Evolutionary conservation across 441 rosid species (phyloP).

Genomic region (Corymbia citriodora): DNA sequence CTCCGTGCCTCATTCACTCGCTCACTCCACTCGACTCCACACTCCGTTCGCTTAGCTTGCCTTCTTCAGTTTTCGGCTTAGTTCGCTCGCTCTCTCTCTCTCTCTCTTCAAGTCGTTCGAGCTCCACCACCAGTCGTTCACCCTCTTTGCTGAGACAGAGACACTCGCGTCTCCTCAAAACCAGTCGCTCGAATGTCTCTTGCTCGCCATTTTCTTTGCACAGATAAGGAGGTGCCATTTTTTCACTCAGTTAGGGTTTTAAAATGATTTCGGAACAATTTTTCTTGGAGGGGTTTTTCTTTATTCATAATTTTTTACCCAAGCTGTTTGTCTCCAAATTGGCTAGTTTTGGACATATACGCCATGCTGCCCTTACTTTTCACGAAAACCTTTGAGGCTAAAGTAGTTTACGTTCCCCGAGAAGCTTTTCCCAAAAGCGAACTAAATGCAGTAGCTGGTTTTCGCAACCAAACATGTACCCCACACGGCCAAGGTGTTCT

Average conservation of each 20-base stretch:
- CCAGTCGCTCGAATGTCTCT: too few relatives aligned
- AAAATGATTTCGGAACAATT: too few relatives aligned
- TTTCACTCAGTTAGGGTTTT: too few relatives aligned
- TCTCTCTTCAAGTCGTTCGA: too few relatives aligned
- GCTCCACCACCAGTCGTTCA: neutral
- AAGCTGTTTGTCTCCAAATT: neutral
- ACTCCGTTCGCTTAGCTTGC: too few relatives aligned
- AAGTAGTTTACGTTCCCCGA: neutral
- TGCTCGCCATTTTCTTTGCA: too few relatives aligned
- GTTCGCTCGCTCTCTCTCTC: too few relatives aligned
- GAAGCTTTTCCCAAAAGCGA: neutral
- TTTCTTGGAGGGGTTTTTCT: neutral
- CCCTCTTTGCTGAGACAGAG: neutral
- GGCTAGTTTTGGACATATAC: neutral
- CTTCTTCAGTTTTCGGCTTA: too few relatives aligned
- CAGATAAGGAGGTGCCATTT: too few relatives aligned
- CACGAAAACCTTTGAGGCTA: neutral
- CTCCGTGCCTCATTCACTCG: too few relatives aligned
- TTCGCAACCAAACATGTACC: neutral
- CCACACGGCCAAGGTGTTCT: neutral
- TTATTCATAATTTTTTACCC: neutral
- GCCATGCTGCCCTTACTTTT: neutral
- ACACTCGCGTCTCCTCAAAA: neutral
- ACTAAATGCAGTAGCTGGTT: neutral
- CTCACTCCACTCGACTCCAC: too few relatives aligned